These are phyloP conservation scores for Fraxinus sp. DNA, from an alignment of 305 asterid genomes.

Conservation along the genomic window DNA sequence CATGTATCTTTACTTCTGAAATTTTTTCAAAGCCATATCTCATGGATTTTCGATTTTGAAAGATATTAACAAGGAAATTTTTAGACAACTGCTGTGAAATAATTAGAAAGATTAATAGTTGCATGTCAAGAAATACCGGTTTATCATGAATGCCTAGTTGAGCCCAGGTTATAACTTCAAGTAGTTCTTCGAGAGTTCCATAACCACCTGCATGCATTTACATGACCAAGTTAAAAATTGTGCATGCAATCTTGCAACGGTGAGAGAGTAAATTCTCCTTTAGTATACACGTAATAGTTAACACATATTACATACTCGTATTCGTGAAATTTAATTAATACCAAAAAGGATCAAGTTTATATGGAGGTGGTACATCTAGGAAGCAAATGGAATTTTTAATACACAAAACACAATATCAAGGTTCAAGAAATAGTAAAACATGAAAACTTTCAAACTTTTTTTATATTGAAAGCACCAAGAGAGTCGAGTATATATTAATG, in stretches of 20 bases:
- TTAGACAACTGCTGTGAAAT: not conserved
- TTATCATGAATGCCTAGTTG: conserved; percentile 29
- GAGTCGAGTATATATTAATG: not conserved
- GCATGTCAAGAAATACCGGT: conserved; percentile 14
- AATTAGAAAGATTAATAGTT: not conserved
- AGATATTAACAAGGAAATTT: not conserved
- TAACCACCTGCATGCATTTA: conserved; percentile 17
- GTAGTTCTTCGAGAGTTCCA: conserved; percentile 26
- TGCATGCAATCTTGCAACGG: not conserved
- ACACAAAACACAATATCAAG: not conserved
- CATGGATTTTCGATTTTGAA: not conserved
- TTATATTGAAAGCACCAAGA: not conserved
- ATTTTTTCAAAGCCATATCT: not conserved
- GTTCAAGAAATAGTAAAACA: not conserved
- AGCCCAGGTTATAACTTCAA: conserved; percentile 28
- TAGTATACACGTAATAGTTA: not conserved
- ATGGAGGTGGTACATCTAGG: not conserved
- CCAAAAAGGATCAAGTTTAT: not conserved
- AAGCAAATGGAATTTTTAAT: not conserved
- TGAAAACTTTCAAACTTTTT: not conserved
- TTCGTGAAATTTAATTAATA: not conserved
- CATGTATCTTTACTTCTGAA: not conserved
- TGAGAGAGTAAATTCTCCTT: not conserved
- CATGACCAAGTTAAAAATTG: not conserved
- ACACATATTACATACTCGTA: not conserved